A percentile compares a stretch with the other conserved stretches of the same genome.
These are phyloP conservation scores for Candida endomychidarum DNA, from an alignment of 805 yeast genomes.

Conservation along the genomic window DNA sequence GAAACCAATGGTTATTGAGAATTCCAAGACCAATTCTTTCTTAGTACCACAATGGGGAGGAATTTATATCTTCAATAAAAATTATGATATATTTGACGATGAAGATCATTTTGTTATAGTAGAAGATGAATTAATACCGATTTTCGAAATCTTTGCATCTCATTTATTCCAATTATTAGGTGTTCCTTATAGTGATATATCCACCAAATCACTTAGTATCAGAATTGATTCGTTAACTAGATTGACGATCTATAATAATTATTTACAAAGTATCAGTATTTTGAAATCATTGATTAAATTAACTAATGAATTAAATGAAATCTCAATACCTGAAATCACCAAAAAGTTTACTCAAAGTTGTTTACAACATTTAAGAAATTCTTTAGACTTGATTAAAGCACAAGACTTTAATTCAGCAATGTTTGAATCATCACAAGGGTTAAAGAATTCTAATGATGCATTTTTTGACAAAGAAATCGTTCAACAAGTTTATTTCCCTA, in stretches of 20 bases:
- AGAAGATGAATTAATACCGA: conserved; percentile 49
- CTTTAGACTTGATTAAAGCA: conserved; percentile 31
- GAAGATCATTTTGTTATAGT: conserved; percentile 27
- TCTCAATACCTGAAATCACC: conserved; percentile 80
- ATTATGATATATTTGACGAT: conserved; percentile 23
- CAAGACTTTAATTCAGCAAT: conserved; percentile 33
- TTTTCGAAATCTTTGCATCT: conserved; percentile 67
- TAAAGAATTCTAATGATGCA: conserved; percentile 65
- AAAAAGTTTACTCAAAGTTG: conserved; percentile 55
- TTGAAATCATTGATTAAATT: conserved; percentile 70
- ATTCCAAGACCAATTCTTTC: conserved; percentile 56
- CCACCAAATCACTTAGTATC: conserved; percentile 57
- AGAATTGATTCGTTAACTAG: conserved; percentile 69
- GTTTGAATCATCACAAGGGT: conserved; percentile 52
- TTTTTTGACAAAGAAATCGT: conserved; percentile 95
- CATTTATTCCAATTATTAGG: conserved; percentile 78
- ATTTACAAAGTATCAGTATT: conserved; percentile 64
- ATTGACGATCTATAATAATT: conserved; percentile 54
- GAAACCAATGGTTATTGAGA: conserved; percentile 50
- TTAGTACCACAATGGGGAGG: conserved; percentile 93
- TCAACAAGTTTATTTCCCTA: conserved; percentile 92
- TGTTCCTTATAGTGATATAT: conserved; percentile 40
- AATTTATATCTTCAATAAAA: conserved; percentile 49
- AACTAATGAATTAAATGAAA: conserved; percentile 66
- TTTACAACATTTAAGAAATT: conserved; percentile 37